These are phyloP conservation scores for Tylopilus balloui DNA, from an alignment of 768 basidiomycete species.

Conservation along the genomic window DNA sequence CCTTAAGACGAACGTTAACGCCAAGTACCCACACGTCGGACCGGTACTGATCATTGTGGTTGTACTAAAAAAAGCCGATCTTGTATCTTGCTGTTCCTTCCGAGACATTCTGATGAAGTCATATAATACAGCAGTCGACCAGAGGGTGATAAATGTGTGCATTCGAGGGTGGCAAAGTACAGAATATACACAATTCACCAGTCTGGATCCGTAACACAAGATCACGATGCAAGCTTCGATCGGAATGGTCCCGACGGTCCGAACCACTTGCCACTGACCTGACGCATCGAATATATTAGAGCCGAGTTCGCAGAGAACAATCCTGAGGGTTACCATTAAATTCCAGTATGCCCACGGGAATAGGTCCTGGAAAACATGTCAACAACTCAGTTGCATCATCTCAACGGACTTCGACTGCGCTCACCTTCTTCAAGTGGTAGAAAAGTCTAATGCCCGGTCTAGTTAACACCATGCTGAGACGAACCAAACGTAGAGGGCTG, in stretches of 20 bases:
- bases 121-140: background rate
- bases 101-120: conserved; percentile 8
- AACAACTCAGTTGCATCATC: background rate
- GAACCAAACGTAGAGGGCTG: background rate
- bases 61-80: background rate
- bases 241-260: conserved; percentile 39
- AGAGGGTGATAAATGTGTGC: conserved; percentile 8
- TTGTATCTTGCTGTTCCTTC: conserved; percentile 9
- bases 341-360: conserved; percentile 67
- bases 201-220: background rate
- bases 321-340: conserved; percentile 47
- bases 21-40: conserved; percentile 2
- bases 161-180: background rate
- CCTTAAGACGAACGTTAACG: background rate
- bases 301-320: background rate
- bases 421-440: conserved; percentile 84
- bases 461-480: conserved; percentile 6
- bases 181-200: background rate
- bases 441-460: conserved; percentile 48
- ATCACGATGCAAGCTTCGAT: conserved; percentile 33
- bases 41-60: background rate
- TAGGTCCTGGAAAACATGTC: conserved; percentile 22
- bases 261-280: conserved; percentile 45
- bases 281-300: conserved; percentile 4
- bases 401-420: background rate